Conservation (phyloP, 257 asterid species). For the Ocimum tenuiflorum region DNA sequence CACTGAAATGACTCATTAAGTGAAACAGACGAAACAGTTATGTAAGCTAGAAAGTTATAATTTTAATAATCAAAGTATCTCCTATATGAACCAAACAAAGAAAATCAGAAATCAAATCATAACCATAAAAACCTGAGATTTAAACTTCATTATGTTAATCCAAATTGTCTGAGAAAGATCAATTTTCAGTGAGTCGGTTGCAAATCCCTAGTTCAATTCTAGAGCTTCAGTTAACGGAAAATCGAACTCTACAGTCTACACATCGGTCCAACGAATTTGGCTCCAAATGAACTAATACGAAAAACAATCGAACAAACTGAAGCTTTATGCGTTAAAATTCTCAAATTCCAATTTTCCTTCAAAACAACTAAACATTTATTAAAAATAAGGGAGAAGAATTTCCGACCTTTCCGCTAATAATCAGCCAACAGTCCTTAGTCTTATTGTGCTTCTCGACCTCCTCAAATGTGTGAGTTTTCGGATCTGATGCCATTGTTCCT, state of each 20-base stretch:
- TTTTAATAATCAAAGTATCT: too few relatives aligned
- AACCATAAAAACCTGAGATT: neutral
- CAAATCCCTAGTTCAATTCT: neutral
- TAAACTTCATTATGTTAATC: neutral
- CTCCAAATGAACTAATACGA: neutral
- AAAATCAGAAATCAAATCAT: neutral
- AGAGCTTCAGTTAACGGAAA: constrained; percentile 2
- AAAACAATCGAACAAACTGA: neutral
- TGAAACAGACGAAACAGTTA: too few relatives aligned
- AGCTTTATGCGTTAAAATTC: neutral
- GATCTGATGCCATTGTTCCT: constrained; percentile 43
- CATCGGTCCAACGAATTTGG: neutral
- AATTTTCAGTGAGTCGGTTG: neutral
- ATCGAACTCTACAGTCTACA: neutral
- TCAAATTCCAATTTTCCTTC: neutral
- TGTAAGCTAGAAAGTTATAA: too few relatives aligned
- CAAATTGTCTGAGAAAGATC: neutral
- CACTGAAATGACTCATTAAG: too few relatives aligned
- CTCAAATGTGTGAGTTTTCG: constrained; percentile 40
- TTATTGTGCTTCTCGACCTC: constrained; percentile 48
- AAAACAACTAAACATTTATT: neutral
- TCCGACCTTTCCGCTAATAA: constrained; percentile 50
- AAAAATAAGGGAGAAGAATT: neutral
- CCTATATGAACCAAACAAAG: neutral
- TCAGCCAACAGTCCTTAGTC: constrained; percentile 53